Evolutionary conservation across 2,329 filamentous ascomycete species (phyloP).

Genomic region (Hypocrella siamensis): DNA sequence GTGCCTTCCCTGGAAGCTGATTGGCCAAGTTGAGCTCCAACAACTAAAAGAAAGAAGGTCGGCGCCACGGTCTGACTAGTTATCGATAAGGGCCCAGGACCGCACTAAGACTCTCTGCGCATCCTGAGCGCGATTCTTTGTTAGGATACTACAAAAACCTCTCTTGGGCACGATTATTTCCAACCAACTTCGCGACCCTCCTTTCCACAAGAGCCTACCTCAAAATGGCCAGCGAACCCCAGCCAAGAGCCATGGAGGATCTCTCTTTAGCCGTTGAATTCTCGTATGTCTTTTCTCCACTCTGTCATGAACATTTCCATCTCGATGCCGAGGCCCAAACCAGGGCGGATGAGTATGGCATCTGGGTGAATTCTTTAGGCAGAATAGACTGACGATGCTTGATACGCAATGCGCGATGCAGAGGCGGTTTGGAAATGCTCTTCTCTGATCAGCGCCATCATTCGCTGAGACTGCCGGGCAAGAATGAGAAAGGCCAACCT

Average conservation of each 20-base stretch:
- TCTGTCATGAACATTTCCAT: not conserved
- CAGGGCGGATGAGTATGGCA: too few species aligned
- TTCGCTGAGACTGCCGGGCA: constrained; percentile 49
- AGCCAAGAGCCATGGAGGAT: constrained; percentile 8
- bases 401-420: too few species aligned
- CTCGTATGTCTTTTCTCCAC: constrained; percentile 21
- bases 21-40: constrained; percentile 18
- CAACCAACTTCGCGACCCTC: too few species aligned
- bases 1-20: constrained; percentile 16
- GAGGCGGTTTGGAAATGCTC: constrained; percentile 86
- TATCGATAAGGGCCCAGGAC: constrained; percentile 5
- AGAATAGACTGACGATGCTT: too few species aligned
- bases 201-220: not conserved
- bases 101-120: too few species aligned
- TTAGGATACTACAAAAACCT: too few species aligned
- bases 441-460: constrained; percentile 73
- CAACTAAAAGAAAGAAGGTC: too few species aligned
- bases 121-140: too few species aligned
- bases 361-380: too few species aligned
- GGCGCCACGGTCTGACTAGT: too few species aligned
- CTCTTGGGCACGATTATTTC: too few species aligned
- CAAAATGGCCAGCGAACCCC: constrained; percentile 1
- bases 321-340: too few species aligned
- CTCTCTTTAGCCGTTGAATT: constrained; percentile 60
- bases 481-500: constrained; percentile 39